Conservation (phyloP, 2,329 filamentous ascomycete genomes). For the Zymoseptoria brevis region DNA sequence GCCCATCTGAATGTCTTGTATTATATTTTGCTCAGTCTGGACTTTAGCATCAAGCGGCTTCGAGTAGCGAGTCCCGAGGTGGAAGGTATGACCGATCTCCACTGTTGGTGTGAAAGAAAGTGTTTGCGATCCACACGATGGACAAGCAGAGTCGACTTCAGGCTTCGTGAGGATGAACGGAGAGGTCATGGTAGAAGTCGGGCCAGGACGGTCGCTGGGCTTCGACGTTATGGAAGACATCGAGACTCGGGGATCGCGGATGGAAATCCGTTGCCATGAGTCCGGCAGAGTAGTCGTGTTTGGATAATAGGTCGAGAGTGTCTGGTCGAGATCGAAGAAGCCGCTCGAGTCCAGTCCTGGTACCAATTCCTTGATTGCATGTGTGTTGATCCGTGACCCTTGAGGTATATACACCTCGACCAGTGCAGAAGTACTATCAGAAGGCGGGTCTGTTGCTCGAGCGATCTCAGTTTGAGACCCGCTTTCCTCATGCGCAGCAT, state of each 20-base stretch:
- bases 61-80: slow-evolving; percentile 84
- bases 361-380: slow-evolving; percentile 58
- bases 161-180: slow-evolving; percentile 58
- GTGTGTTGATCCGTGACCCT: slow-evolving; percentile 43
- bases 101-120: slow-evolving; percentile 65
- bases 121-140: slow-evolving; percentile 50
- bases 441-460: slow-evolving; percentile 42
- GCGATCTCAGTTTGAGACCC: background rate
- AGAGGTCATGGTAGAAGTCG: slow-evolving; percentile 1
- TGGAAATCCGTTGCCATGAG: background rate
- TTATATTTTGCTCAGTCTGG: slow-evolving; percentile 27
- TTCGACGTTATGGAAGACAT: background rate
- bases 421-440: slow-evolving; percentile 44
- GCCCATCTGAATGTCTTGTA: slow-evolving; percentile 74
- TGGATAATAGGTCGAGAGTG: background rate
- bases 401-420: slow-evolving; percentile 53
- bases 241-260: slow-evolving; percentile 12
- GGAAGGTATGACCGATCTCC: slow-evolving; percentile 91
- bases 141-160: slow-evolving; percentile 62
- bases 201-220: background rate
- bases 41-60: slow-evolving; percentile 61
- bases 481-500: background rate
- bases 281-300: background rate
- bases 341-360: slow-evolving; percentile 61
- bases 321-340: background rate